A percentile compares a stretch with the other conserved stretches of the same genome.
phyloP scores from a whole-genome alignment of 139 green algal genomes.

The Desmodesmus armatus region DNA sequence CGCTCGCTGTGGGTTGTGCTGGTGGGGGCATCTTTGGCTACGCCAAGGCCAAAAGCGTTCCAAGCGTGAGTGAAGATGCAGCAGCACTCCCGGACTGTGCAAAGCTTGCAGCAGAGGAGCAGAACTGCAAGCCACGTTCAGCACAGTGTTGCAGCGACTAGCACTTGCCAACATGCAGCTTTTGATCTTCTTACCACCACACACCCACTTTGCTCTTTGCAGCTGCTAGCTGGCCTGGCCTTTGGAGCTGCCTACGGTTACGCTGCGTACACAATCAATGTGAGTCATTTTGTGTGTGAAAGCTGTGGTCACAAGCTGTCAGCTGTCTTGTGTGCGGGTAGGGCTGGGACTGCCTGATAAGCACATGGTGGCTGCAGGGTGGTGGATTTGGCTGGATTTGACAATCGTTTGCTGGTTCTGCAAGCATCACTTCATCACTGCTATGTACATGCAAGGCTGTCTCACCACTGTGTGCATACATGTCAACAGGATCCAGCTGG shows the following conservation, averaged over 20 bases:
- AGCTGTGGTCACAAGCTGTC: background rate
- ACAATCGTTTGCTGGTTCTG: background rate
- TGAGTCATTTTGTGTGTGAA: background rate
- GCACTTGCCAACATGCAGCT: background rate
- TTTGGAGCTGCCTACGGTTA: constrained; percentile 7
- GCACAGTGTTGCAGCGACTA: too few species aligned
- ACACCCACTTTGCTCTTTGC: background rate
- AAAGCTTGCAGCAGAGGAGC: background rate
- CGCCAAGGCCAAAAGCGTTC: background rate
- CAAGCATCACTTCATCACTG: background rate
- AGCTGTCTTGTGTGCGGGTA: background rate
- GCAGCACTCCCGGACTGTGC: background rate
- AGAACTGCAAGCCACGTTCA: too few species aligned
- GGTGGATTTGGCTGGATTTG: background rate
- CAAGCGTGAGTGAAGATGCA: background rate
- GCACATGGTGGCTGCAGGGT: background rate
- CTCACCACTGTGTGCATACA: background rate
- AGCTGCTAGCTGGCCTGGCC: constrained; percentile 14
- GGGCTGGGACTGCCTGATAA: background rate
- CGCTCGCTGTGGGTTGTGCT: background rate
- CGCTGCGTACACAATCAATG: background rate
- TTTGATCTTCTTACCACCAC: background rate
- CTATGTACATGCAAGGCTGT: background rate
- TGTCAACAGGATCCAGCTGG: background rate
- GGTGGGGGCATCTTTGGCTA: constrained; percentile 1